Evolutionary conservation across 2,329 filamentous ascomycete genomes (phyloP), one percentile per base, ranked within the genome.

Genomic region (Stemphylium vesicarium): DNA sequence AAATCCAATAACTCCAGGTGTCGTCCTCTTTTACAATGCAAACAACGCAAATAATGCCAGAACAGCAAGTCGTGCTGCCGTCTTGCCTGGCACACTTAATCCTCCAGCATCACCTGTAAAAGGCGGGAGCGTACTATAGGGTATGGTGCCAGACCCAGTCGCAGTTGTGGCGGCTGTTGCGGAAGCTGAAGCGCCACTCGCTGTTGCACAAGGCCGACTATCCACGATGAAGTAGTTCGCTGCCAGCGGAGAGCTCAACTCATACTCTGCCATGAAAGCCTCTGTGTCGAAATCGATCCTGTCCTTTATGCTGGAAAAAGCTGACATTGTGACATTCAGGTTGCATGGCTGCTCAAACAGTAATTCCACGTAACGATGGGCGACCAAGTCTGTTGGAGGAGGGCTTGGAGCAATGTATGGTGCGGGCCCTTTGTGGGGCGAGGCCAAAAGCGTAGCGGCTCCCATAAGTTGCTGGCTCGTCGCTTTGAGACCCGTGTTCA

Each of bases 201-300:
- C 45, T 11, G 40, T 56, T 13, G 44, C 51, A 24, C 33, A 59
- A 32, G 64, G 63, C 38, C 53, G 62, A n/a, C 71, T 71, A 57
- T 72, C 70, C 1, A 75, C 72, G 11, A 60, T 68, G 46, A 75
- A 73, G 59, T 70, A 75, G 47, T 75, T 75, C 4, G 57, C 73
- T 0, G 71, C 71, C 12, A 75, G 7, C 4, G 72, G 73, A 15
- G 56, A 57, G 12, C 52, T 56, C 33, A 75, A 37, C 10, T 54
- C 60, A 18, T 70, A 64, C 39, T 64, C 48, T 8, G 57, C 32
- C 57, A 69, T 65, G 36, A 75, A 75, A 5, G 54, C 46, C 8
- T 56, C 50, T 16, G 72, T 64, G 29, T 75, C 64, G 43, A 75
- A 75, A 4, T 57, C 56, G 35, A 74, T 61, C 11, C 72, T 56